Evolutionary conservation across 805 yeast genomes (phyloP), one percentile per base, ranked within the genome.

Genomic region (Danielia reshetovae): DNA sequence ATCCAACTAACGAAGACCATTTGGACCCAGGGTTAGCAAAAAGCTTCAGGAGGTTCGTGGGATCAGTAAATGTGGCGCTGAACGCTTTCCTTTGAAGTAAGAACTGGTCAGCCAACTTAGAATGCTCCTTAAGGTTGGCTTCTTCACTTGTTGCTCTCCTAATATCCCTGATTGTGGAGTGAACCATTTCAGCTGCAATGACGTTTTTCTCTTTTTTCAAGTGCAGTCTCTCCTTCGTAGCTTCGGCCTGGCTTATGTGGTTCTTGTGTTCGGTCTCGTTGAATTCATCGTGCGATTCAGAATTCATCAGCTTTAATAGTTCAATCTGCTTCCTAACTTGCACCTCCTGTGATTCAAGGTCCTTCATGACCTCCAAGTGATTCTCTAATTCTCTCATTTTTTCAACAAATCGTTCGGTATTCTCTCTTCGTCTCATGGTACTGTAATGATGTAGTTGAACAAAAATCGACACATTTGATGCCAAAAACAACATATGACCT

Each of bases 391-490:
- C 50, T 4, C 32, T 34, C 34, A 41, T 38, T 27, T 27, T 43
- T 24, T 27, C 42, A 24, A 30, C 11, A 29, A 35, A 35, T 13
- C 35, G 36, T 7, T 42, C 35, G 29, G 33, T 28, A 15, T 34
- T 15, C 24, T 40, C 36, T 10, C 35, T 18, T 13, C 29, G 30
- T 15, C 34, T 35, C 17, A 21, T 24, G n/a, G 49, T 39, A 27
- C 42, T 36, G 31, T 39, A 27, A 10, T 33, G 31, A 37, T 36
- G 45, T 13, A 46, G 35, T 26, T 46, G 50, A 10, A 42, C 34
- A 10, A 46, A 34, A 21, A 46, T 33, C 9, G 48, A 46, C 17
- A 46, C 45, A 19, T 46, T 46, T 2, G 50, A 36, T 11, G 45
- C 48, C 22, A 46, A 27, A 26, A 46, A 46, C n/a, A 43, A 30